Base-by-base conservation (phyloP, 169 alveolate species). In the Plasmodium reichenowi region DNA sequence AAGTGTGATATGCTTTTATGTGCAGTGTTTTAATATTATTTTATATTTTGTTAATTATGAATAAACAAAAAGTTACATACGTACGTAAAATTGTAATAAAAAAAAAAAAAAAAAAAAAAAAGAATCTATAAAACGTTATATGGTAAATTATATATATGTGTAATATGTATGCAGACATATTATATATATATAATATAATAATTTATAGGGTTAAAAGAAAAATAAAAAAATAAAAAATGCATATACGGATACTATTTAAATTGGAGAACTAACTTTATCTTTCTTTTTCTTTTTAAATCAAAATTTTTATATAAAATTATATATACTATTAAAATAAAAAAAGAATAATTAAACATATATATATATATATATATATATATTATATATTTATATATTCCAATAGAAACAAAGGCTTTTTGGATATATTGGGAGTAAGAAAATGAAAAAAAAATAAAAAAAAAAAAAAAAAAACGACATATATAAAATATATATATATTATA, bases 41-140 rank as follows among this genome's bases (percentile, higher is more conserved):
- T 38, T 38, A 38, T 38, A 38, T 38, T 38, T 38, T 38, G 9
- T 38, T 38, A 38, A 38, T 38, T 38, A 38, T 5, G 10, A 38
- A 5, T 38, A 9, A 38, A 38, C 9, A 38, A 38, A 5, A 17
- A 56, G 22, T 56, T 56, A 56, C 64, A 56, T 9, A 56, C 9
- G 64, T 56, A 56, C 29, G 22, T 56, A 56, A 56, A 56, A 38
- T 38, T 56, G 24, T 56, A 56, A 22, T 17, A 56, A 56, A 56
- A 56, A 56, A 15, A 56, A 56, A 56, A 56, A 56, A 56, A 56
- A 56, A 56, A 56, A 6, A 56, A 56, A 56, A 56, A 2, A 52
- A 56, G 24, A 10, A n/a, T 17, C 9, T 56, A 56, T 17, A 56
- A 56, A 17, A 9, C 8, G 22, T 56, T n/a, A 2, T 12, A 56